Conservation (phyloP, 1,284 basidiomycete species). For the Puccinia novopanici region DNA sequence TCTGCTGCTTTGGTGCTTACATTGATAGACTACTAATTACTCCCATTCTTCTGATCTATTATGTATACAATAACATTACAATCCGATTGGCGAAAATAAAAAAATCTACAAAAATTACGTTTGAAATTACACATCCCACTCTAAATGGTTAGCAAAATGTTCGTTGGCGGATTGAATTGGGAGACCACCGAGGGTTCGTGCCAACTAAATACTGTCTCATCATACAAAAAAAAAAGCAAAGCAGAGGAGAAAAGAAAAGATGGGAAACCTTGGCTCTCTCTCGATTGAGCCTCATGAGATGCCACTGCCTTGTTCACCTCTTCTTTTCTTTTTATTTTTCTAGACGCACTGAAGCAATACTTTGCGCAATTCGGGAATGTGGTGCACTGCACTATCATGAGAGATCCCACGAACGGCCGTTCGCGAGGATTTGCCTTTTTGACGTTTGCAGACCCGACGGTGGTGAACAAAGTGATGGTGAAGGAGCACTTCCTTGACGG, state of each 20-base stretch:
- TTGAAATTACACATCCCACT: conserved; percentile 55
- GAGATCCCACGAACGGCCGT: conserved; percentile 78
- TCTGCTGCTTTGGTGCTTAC: conserved; percentile 16
- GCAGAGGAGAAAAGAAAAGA: background rate
- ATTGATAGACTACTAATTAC: conserved; percentile 47
- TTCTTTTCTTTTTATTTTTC: background rate
- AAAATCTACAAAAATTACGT: conserved; percentile 29
- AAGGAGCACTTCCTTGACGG: conserved; percentile 87
- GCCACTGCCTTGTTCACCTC: background rate
- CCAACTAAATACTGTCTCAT: conserved; percentile 25
- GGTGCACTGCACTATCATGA: conserved; percentile 91
- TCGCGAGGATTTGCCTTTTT: conserved; percentile 92
- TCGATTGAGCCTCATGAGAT: conserved; percentile 13
- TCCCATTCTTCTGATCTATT: conserved; percentile 36
- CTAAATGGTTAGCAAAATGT: conserved; percentile 78
- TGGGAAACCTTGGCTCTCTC: background rate
- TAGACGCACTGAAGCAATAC: conserved; percentile 79
- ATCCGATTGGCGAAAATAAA: conserved; percentile 27
- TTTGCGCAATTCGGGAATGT: conserved; percentile 87
- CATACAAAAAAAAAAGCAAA: background rate
- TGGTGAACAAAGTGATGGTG: conserved; percentile 85
- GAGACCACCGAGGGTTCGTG: conserved; percentile 84
- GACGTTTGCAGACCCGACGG: conserved; percentile 81
- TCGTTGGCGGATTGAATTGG: conserved; percentile 94
- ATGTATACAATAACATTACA: conserved; percentile 22